Evolutionary conservation across 768 basidiomycete genomes (phyloP), one percentile per base, ranked within the genome.

Genomic region (Melanogaster broomeanus): DNA sequence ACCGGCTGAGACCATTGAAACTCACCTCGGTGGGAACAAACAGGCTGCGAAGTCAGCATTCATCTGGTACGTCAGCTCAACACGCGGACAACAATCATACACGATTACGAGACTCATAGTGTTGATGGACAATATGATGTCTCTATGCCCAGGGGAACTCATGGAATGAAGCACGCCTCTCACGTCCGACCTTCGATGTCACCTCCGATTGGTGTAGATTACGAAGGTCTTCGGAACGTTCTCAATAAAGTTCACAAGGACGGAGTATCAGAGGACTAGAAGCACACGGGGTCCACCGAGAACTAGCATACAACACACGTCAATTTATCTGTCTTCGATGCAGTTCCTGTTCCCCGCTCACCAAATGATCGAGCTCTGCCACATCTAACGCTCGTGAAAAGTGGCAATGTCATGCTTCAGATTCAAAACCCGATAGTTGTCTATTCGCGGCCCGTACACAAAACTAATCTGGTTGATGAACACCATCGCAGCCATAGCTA

Each of bases 381-480:
- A 38, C 11, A 12, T 15, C 18, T 19, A 25, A 15, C 13, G 13
- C 27, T 44, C 22, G 30, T 35, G n/a, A 10, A 8, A 28, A 27
- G 9, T 24, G 27, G 11, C 25, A 18, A 16, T 27, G 16, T 16
- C 19, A 16, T 40, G 40, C 48, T 46, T 55, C 59, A 59, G 21
- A 27, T 52, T 45, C 48, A 51, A 59, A 58, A 53, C 48, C 53
- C 12, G 53, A 5, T 49, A 22, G 35, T 49, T 35, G 52, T 67
- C 67, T 67, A 67, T 69, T 66, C 30, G 57, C 43, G 22, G 33
- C 45, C 21, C 42, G 25, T 66, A 65, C 62, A 65, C 49, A 34
- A 51, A 50, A 54, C 35, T 46, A 58, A 48, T 48, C 45, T 53
- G 55, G 51, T 34, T 44, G 45, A 51, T 12, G 44, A 42, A 33